phyloP scores from a whole-genome alignment of 1,284 basidiomycete genomes.

The Leccinum laetum region DNA sequence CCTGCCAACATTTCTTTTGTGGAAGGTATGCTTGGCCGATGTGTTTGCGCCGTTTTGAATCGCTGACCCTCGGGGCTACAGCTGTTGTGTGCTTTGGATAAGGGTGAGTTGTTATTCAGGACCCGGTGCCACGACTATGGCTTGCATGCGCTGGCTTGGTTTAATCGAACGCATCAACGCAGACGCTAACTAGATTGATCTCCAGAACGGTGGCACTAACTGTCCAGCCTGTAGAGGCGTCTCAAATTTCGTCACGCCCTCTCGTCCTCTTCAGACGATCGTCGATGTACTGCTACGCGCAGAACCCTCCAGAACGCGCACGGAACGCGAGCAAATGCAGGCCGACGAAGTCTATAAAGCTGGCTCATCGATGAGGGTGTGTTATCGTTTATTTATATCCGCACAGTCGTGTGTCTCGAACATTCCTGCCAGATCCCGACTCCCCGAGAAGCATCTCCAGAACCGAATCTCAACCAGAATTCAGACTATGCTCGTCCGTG shows the following conservation, averaged over 20 bases:
- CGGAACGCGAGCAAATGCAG: slow-evolving; percentile 66
- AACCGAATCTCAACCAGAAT: slow-evolving; percentile 62
- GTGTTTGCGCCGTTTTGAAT: neutral
- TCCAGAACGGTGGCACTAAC: slow-evolving; percentile 75
- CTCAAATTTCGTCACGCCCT: slow-evolving; percentile 66
- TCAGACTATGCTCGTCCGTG: slow-evolving; percentile 70
- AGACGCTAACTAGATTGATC: slow-evolving; percentile 14
- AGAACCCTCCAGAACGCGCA: slow-evolving; percentile 62
- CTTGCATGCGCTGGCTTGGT: neutral
- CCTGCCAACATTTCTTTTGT: slow-evolving; percentile 85
- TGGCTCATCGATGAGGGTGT: slow-evolving; percentile 67
- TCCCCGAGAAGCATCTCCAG: slow-evolving; percentile 71
- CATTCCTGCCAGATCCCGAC: slow-evolving; percentile 56
- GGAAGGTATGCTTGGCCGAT: slow-evolving; percentile 57
- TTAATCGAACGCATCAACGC: neutral
- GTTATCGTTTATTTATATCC: slow-evolving; percentile 31
- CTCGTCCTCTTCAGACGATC: slow-evolving; percentile 66
- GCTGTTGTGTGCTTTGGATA: slow-evolving; percentile 77
- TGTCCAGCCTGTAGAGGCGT: slow-evolving; percentile 73
- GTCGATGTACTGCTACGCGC: slow-evolving; percentile 66
- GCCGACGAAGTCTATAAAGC: slow-evolving; percentile 73
- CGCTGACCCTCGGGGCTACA: slow-evolving; percentile 31
- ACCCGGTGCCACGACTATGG: slow-evolving; percentile 6
- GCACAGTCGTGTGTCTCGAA: neutral
- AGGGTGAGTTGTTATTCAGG: slow-evolving; percentile 53